Conservation (phyloP, 2,329 filamentous ascomycete species). For the Paraconiothyrium sp. region DNA sequence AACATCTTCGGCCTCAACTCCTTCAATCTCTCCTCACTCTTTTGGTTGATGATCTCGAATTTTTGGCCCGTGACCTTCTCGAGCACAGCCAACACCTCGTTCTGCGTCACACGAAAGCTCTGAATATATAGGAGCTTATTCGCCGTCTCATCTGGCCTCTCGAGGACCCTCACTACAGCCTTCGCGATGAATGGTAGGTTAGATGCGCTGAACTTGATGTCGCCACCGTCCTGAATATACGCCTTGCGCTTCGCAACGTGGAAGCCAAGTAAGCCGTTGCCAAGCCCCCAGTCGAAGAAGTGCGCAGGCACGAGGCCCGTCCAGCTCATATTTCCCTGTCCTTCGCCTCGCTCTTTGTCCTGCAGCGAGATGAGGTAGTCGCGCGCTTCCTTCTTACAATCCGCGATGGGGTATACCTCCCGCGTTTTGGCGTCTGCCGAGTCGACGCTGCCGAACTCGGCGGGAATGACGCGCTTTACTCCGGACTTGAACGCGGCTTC, state of each 20-base stretch:
- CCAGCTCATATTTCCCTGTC: slow-evolving; percentile 61
- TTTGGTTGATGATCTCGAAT: slow-evolving; percentile 59
- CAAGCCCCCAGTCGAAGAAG: slow-evolving; percentile 70
- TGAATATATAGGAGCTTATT: slow-evolving; percentile 69
- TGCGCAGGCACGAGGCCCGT: slow-evolving; percentile 68
- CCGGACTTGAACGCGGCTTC: slow-evolving; percentile 67
- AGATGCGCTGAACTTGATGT: slow-evolving; percentile 63
- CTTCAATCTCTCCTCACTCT: slow-evolving; percentile 42
- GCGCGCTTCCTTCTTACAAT: slow-evolving; percentile 56
- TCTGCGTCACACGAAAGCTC: slow-evolving; percentile 67
- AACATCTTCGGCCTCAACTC: slow-evolving; percentile 43
- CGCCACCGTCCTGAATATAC: slow-evolving; percentile 66
- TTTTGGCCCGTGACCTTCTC: slow-evolving; percentile 63
- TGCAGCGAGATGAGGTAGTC: slow-evolving; percentile 60
- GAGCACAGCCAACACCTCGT: slow-evolving; percentile 64
- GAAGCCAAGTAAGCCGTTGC: slow-evolving; percentile 61
- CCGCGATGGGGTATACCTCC: slow-evolving; percentile 62
- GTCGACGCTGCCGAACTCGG: slow-evolving; percentile 65
- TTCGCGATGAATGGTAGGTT: slow-evolving; percentile 63
- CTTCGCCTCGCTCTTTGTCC: slow-evolving; percentile 49
- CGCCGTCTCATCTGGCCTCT: slow-evolving; percentile 55
- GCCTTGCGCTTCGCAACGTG: slow-evolving; percentile 61
- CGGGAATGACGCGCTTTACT: slow-evolving; percentile 69
- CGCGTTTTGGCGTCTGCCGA: slow-evolving; percentile 52
- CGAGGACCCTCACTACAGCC: slow-evolving; percentile 63